Base-by-base conservation (phyloP, 2,329 filamentous ascomycete genomes). In the Aspergillus sp. region DNA sequence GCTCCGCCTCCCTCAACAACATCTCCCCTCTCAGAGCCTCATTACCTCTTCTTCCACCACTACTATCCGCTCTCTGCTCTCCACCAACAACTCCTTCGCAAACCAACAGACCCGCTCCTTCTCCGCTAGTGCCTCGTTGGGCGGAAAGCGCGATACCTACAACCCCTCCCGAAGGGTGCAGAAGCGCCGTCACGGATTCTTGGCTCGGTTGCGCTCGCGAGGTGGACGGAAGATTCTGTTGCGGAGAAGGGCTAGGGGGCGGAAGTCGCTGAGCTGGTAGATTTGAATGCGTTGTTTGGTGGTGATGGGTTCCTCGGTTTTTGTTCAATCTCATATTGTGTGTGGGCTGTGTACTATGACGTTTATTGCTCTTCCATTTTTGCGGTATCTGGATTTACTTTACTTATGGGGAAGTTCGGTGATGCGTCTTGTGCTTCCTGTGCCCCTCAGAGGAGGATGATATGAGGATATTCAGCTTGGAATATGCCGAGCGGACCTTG, bases 141-240 rank as follows among this genome's bases (percentile, higher is more conserved):
- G 71, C 49, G 78, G 70, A 25, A 76, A 75, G 53, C 79, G 86
- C 64, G 75, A 82, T 59, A 88, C 86, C 44, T 88, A 81, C 68
- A 83, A 84, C 58, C 85, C 85, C 8, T 86, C 82, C 54, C 83
- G 87, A 63, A 70, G 81, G 48, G 83, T 87, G 44, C 79, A 86
- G 71, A 88, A 88, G 76, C 78, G 86, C 63, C 79, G 86, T 67
- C 83, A 86, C 74, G 86, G 86, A 2, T 88, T 86, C 68, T 70
- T 88, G 61, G 76, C 81, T 8, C 73, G 86, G 66, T 64, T 86
- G 62, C 77, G 78, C 68, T 80, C 79, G 21, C 79, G 81, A 68
- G 83, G 80, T 54, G 86, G 86, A 23, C 75, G 82, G 68, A 80
- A 80, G 71, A 77, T 82, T 52, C 65, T 88, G 64, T 80, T 79